phyloP scores from a whole-genome alignment of 768 basidiomycete species.

The Tricholoma furcatifolium region DNA sequence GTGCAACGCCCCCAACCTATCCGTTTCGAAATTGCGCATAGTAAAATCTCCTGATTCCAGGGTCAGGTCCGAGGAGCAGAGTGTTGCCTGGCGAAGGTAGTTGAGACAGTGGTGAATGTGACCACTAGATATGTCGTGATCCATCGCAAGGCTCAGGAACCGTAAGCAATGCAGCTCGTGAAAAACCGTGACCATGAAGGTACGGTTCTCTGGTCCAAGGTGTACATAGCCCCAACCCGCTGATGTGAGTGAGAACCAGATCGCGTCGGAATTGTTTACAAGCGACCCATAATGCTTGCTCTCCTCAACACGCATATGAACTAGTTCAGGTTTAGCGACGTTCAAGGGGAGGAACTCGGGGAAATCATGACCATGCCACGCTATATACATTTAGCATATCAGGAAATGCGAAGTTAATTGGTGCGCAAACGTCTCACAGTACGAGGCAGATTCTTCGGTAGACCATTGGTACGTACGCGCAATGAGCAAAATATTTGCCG shows the following conservation, averaged over 20 bases:
- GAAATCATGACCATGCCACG: constrained; percentile 11
- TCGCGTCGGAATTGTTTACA: background rate
- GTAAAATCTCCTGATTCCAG: constrained; percentile 44
- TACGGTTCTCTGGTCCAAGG: constrained; percentile 26
- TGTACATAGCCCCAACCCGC: constrained; percentile 17
- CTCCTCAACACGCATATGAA: constrained; percentile 3
- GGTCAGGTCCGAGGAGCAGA: constrained; percentile 48
- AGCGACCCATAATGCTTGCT: constrained; percentile 3
- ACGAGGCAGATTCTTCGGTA: background rate
- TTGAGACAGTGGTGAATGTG: constrained; percentile 46
- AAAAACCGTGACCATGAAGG: constrained; percentile 38
- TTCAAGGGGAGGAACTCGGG: constrained; percentile 9
- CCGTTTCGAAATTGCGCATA: constrained; percentile 30
- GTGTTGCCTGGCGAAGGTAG: constrained; percentile 43
- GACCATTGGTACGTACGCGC: background rate
- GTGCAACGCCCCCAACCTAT: constrained; percentile 37
- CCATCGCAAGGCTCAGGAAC: constrained; percentile 14
- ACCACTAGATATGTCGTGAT: constrained; percentile 2
- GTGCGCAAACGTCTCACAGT: background rate
- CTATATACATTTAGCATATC: background rate
- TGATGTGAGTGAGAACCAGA: constrained; percentile 3
- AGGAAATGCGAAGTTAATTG: background rate
- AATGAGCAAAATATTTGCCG: background rate
- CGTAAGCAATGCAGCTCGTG: constrained; percentile 50
- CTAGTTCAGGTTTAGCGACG: background rate